phyloP scores from a whole-genome alignment of 371 early-diverging fungal genomes.

The Rhizopus delemar region DNA sequence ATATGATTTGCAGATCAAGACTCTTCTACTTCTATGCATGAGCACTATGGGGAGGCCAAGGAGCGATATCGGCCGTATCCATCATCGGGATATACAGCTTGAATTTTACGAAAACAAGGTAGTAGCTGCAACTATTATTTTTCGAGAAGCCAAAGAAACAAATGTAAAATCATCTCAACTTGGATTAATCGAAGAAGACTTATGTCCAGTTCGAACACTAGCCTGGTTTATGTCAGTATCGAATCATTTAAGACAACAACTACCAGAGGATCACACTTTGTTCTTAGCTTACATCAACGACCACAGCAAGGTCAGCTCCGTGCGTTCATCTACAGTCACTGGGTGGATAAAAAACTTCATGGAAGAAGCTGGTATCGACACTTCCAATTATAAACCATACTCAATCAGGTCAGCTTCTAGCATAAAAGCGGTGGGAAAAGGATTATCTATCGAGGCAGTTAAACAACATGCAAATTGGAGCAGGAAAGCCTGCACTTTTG shows the following conservation, averaged over 20 bases:
- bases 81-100: conserved; percentile 15
- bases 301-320: background rate
- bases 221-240: background rate
- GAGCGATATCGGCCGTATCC: conserved; percentile 21
- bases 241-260: background rate
- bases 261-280: background rate
- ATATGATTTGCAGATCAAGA: conserved; percentile 22
- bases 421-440: conserved; percentile 7
- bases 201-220: background rate
- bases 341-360: background rate
- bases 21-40: conserved; percentile 8
- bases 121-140: background rate
- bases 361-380: conserved; percentile 2
- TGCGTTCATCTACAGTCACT: background rate
- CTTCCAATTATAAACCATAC: background rate
- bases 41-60: conserved; percentile 26
- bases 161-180: conserved; percentile 7
- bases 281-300: background rate
- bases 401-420: conserved; percentile 6
- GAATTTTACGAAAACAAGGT: background rate
- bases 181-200: background rate
- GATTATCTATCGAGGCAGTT: background rate
- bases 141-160: conserved; percentile 4
- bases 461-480: conserved; percentile 20
- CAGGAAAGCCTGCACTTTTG: background rate